Evolutionary conservation across 2,329 filamentous ascomycete genomes (phyloP).

Genomic region (Pseudofabraea citricarpa): DNA sequence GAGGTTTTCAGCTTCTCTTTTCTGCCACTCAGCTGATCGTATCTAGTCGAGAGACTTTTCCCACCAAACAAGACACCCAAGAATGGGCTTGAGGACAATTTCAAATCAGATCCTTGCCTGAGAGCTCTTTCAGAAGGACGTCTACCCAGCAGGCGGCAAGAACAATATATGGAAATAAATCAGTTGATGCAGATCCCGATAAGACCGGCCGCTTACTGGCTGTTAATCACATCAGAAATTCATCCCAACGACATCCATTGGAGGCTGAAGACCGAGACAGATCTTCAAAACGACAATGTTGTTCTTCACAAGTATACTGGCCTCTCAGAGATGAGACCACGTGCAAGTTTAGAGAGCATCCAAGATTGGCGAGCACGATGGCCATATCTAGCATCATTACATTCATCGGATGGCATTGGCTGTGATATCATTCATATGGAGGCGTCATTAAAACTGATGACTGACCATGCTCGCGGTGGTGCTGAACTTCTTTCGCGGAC

Average conservation of each 20-base stretch:
- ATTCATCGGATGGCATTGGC: slow-evolving; percentile 44
- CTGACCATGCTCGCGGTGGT: slow-evolving; percentile 51
- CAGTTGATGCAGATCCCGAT: slow-evolving; percentile 12
- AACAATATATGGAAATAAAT: slow-evolving; percentile 14
- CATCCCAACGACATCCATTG: slow-evolving; percentile 14
- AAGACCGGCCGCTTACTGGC: slow-evolving; percentile 21
- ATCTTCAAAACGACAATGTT: slow-evolving; percentile 13
- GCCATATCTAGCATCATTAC: slow-evolving; percentile 49
- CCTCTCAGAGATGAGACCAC: slow-evolving; percentile 12
- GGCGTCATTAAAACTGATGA: slow-evolving; percentile 53
- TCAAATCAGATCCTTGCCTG: slow-evolving; percentile 62
- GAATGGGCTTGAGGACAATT: slow-evolving; percentile 51
- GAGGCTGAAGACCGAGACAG: slow-evolving; percentile 13
- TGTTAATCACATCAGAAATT: slow-evolving; percentile 19
- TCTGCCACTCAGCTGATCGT: slow-evolving; percentile 12
- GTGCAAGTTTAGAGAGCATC: slow-evolving; percentile 43
- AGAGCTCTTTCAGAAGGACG: slow-evolving; percentile 49
- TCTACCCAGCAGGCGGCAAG: slow-evolving; percentile 16
- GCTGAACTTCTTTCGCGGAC: slow-evolving; percentile 56
- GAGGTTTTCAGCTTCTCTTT: slow-evolving; percentile 18
- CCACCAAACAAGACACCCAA: slow-evolving; percentile 45
- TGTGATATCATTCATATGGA: slow-evolving; percentile 60
- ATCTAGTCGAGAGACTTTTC: slow-evolving; percentile 48
- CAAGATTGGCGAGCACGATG: slow-evolving; percentile 55
- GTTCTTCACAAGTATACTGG: slow-evolving; percentile 21